Evolutionary conservation across 345 rosid species (phyloP), one percentile per base, ranked within the genome.

Genomic region (Kernera saxatilis): DNA sequence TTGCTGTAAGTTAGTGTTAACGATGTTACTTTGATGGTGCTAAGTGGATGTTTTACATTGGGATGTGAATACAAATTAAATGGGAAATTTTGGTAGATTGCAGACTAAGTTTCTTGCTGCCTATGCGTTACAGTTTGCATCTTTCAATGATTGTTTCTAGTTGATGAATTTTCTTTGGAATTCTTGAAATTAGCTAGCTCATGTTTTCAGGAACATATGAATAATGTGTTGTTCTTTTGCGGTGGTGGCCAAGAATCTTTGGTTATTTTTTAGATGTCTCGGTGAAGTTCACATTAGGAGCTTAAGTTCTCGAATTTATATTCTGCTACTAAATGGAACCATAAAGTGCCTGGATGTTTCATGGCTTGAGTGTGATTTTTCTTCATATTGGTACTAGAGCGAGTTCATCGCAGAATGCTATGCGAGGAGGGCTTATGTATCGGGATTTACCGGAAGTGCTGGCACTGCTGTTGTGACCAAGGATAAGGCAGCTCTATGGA

Each of bases 351-450:
- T 43, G 44, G 17, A 10, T 41, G 44, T 69, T 56, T 45, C 8
- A 30, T 57, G 22, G 15, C 27, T 70, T 50, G 29, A 22, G 29
- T 43, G 12, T 76, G 48, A 32, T 57, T 36, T 10, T 26, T 19
- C 17, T 33, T 75, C 8, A 1, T 69, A 61, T 50, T 72, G 76
- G 44, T 58, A 73, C 14, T 63, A 93, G 97, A 93, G 98, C 72
- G 98, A 93, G 76, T 93, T 90, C 81, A 93, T 93, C 25, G 97
- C 96, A n/a, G 97, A 91, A 61, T 91, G 97, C 70, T 93, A 85
- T 46, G 87, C 83, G 72, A 81, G 98, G 79, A 91, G 98, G 73
- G 83, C 86, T 21, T 87, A 83, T 44, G 71, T 88, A 76, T 93
- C 97, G 30, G 96, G 96, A 7, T 93, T 93, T 82, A 87, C 92